Evolutionary conservation across 352 stramenopile species (phyloP).

Genomic region (Globisporangium apiculatum): DNA sequence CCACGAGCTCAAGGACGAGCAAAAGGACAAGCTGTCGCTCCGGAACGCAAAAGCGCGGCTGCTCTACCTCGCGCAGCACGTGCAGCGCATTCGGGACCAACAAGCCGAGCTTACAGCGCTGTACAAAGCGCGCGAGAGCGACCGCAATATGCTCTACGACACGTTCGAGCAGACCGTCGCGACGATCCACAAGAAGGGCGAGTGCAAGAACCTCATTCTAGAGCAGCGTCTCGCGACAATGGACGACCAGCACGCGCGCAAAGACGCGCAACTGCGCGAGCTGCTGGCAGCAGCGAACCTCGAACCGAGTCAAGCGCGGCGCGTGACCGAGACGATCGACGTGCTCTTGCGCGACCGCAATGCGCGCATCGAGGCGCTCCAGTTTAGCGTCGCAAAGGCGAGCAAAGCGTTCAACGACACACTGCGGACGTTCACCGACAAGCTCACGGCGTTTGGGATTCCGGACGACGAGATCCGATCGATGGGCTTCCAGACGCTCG

Average conservation of each 20-base stretch:
- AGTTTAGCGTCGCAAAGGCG: constrained; percentile 64
- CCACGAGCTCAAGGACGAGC: constrained; percentile 85
- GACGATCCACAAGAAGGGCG: constrained; percentile 86
- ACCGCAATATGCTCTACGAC: constrained; percentile 88
- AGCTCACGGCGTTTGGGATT: constrained; percentile 58
- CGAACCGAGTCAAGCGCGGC: constrained; percentile 55
- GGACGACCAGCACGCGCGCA: constrained; percentile 69
- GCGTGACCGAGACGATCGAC: constrained; percentile 66
- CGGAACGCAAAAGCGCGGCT: constrained; percentile 85
- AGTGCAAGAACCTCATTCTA: constrained; percentile 88
- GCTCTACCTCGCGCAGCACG: constrained; percentile 64
- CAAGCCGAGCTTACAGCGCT: constrained; percentile 62
- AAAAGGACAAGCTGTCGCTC: constrained; percentile 90
- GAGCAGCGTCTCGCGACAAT: constrained; percentile 78
- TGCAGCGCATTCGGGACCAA: constrained; percentile 49
- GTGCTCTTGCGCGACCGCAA: constrained; percentile 58
- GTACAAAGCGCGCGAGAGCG: constrained; percentile 73
- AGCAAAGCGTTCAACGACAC: constrained; percentile 78
- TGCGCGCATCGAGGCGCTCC: constrained; percentile 40
- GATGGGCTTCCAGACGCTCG: constrained; percentile 52
- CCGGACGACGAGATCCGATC: constrained; percentile 64
- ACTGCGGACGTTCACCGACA: constrained; percentile 64
- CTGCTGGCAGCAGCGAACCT: constrained; percentile 67
- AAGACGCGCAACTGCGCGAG: constrained; percentile 63
- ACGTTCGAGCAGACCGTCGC: constrained; percentile 87